These are phyloP conservation scores for Eucalyptus marginata DNA, from an alignment of 345 rosid genomes.

Conservation along the genomic window DNA sequence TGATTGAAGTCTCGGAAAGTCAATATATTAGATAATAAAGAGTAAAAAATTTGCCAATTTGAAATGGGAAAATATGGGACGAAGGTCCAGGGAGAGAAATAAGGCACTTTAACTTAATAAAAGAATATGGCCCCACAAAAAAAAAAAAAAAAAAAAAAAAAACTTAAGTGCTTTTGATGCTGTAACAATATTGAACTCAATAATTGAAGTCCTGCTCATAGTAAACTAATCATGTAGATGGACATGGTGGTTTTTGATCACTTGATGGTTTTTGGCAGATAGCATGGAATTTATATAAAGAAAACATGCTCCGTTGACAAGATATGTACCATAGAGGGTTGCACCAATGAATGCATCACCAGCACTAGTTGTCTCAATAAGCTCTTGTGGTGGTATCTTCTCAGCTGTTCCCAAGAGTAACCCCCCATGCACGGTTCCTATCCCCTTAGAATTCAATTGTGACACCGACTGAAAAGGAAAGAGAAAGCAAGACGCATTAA, in stretches of 20 bases:
- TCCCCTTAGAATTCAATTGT: conserved; percentile 29
- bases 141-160: neutral
- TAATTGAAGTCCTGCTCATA: neutral
- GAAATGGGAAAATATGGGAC: neutral
- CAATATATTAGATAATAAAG: neutral
- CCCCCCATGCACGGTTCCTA: conserved; percentile 52
- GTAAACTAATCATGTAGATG: neutral
- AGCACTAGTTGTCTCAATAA: conserved; percentile 80
- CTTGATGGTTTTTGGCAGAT: neutral
- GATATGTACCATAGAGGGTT: conserved; percentile 43
- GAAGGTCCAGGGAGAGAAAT: neutral
- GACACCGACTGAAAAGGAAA: conserved; percentile 21
- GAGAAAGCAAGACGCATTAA: neutral
- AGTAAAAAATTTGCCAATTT: neutral
- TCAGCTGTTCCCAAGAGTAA: conserved; percentile 64
- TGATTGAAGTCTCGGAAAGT: neutral
- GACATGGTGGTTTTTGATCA: neutral
- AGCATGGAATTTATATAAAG: neutral
- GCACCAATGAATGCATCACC: conserved; percentile 91
- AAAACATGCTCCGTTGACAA: neutral
- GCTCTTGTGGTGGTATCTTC: conserved; percentile 61
- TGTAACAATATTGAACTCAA: neutral
- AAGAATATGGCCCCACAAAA: neutral
- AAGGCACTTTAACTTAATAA: neutral
- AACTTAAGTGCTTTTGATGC: neutral